Evolutionary conservation across 495 filamentous ascomycete species (phyloP).

Genomic region (Thermothielavioides terrestris): DNA sequence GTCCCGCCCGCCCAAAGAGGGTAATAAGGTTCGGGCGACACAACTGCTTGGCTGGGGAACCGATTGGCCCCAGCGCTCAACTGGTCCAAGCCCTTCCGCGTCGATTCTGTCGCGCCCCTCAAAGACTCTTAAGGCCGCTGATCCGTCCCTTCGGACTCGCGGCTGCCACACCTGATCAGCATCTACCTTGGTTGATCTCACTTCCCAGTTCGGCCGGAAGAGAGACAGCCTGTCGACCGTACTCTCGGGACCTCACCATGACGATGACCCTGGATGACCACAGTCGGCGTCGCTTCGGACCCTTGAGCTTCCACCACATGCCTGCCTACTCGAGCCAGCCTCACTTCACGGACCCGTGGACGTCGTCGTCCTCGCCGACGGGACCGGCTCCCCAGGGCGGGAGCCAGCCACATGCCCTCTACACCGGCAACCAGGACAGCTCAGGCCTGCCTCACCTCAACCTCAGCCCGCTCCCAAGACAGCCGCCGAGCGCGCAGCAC

Average conservation of each 20-base stretch:
- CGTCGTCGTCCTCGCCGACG: conserved; percentile 34
- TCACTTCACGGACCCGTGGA: conserved; percentile 93
- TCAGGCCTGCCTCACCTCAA: conserved; percentile 31
- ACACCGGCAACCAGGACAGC: conserved; percentile 33
- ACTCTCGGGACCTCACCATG: conserved; percentile 41
- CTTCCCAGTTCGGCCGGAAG: conserved; percentile 9
- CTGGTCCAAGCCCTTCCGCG: conserved; percentile 25
- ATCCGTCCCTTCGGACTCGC: conserved; percentile 51
- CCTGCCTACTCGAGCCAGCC: conserved; percentile 54
- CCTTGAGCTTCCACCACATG: conserved; percentile 69
- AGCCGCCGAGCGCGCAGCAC: conserved; percentile 12
- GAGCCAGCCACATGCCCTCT: conserved; percentile 44
- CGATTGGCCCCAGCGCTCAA: conserved; percentile 28
- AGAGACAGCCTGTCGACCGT: conserved; percentile 12
- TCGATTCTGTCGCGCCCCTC: conserved; percentile 29
- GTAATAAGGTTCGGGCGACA: conserved; percentile 37
- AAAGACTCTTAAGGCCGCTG: conserved; percentile 68
- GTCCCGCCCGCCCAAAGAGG: conserved; percentile 37
- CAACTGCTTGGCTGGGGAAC: conserved; percentile 30
- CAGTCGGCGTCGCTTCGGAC: conserved; percentile 74
- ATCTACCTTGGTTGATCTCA: conserved; percentile 7
- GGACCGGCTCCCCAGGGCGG: conserved; percentile 24
- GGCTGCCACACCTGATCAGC: conserved; percentile 19
- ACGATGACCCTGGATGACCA: conserved; percentile 78
- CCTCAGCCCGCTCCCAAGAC: conserved; percentile 38